Conservation (phyloP, 139 green algal genomes). For the Chlamydomonas asymmetrica region DNA sequence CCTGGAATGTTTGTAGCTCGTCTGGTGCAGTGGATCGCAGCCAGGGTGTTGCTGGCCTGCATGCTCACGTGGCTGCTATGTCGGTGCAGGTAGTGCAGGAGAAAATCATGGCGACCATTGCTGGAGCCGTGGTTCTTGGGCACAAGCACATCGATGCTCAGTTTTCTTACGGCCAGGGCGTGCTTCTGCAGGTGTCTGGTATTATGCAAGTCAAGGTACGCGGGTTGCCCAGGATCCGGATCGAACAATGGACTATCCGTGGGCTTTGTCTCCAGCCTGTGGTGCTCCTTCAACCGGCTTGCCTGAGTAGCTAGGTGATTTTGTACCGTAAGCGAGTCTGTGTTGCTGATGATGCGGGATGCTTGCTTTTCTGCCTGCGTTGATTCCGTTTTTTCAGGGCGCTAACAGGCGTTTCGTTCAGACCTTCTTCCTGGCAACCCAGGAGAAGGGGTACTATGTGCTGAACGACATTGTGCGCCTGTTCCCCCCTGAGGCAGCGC, state of each 20-base stretch:
- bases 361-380: too few relatives aligned
- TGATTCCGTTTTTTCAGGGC: constrained; percentile 38
- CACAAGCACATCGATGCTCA: constrained; percentile 81
- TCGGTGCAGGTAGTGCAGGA: constrained; percentile 78
- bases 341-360: too few relatives aligned
- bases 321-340: too few relatives aligned
- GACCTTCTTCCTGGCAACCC: constrained; percentile 88
- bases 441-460: constrained; percentile 90
- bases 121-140: constrained; percentile 50
- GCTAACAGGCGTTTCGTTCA: constrained; percentile 76
- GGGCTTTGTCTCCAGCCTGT: too few relatives aligned
- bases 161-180: constrained; percentile 67
- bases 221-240: background rate
- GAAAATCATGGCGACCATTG: constrained; percentile 58
- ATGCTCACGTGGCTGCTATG: background rate
- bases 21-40: too few relatives aligned
- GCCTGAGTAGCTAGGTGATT: too few relatives aligned
- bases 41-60: too few relatives aligned
- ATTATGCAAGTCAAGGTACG: constrained; percentile 52
- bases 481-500: constrained; percentile 42
- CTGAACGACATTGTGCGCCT: constrained; percentile 88
- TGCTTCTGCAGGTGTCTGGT: constrained; percentile 82
- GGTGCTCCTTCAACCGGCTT: too few relatives aligned
- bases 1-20: background rate
- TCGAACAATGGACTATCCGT: too few relatives aligned